Base-by-base conservation (phyloP, 768 basidiomycete genomes). In the Lentinula aciculospora region DNA sequence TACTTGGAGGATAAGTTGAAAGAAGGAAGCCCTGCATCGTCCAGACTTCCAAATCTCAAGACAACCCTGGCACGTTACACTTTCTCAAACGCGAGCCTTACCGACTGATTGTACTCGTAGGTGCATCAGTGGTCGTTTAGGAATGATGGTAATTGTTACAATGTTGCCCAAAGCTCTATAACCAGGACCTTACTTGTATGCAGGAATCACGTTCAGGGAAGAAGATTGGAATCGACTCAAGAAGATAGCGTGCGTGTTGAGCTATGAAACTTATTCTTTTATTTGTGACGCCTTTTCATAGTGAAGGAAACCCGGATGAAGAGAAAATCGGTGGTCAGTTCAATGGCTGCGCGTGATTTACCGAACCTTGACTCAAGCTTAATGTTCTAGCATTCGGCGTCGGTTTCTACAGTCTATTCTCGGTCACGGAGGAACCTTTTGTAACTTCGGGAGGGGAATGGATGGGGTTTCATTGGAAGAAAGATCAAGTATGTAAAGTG, bases 301-400 rank as follows among this genome's bases (percentile, higher is more conserved):
- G 95, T 9, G 89, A 93, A 64, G 94, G 95, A 0, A 97, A 98
- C 67, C 94, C 94, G 0, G 90, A 94, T 63, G 92, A 95, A 69
- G 85, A 89, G 70, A 94, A 94, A 75, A 94, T 98, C 47, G 95
- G 96, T 31, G 50, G 50, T 53, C 21, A 34, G 50, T 36, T n/a
- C 29, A 31, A 12, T 23, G 23, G 4, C 34, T n/a, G 28, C 12
- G 28, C 3, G 25, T 23, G 17, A 13, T 19, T 31, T n/a, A 34
- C 9, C 32, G 9, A 19, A 36, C 9, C 3, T 17, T 34, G 23
- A 10, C 32, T 37, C 50, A 17, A 23, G 21, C 42, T 44, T 53
- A 36, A 5, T 15, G 25, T 4, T 37, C 4, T 19, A 13, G 93
- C 94, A n/a, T 93, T 93, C 63, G 92, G 90, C 57, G 89, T 91